Evolutionary conservation across 352 stramenopile species (phyloP).

Genomic region (Phytophthora pistaciae): DNA sequence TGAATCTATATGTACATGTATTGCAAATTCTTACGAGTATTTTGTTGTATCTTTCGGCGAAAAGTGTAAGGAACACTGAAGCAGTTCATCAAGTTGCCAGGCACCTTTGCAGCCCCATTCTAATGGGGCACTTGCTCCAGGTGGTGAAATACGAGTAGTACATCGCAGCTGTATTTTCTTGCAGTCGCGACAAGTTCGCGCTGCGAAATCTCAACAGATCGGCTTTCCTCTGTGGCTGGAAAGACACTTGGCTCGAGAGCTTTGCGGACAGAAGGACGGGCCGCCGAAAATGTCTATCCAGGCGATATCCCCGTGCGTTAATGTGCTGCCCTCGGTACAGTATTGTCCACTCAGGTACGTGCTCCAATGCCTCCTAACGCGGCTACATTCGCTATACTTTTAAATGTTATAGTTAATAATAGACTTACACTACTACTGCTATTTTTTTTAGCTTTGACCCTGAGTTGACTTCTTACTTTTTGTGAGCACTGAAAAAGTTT

Average conservation of each 20-base stretch:
- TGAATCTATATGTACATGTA: too few relatives aligned
- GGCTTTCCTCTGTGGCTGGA: constrained; percentile 7
- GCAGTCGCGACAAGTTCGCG: constrained; percentile 8
- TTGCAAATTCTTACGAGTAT: too few relatives aligned
- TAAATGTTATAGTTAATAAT: too few relatives aligned
- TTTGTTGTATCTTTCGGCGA: too few relatives aligned
- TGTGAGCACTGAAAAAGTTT: too few relatives aligned
- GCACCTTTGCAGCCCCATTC: not conserved
- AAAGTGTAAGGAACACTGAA: too few relatives aligned
- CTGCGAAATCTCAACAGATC: constrained; percentile 27
- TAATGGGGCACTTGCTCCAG: not conserved
- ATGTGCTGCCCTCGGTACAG: constrained; percentile 5
- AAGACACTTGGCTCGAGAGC: constrained; percentile 9
- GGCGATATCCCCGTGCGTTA: not conserved
- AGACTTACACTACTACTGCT: too few relatives aligned
- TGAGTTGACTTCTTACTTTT: too few relatives aligned
- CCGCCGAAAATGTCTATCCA: constrained; percentile 21
- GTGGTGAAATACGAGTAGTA: not conserved
- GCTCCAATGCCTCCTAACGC: not conserved
- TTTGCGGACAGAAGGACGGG: constrained; percentile 6
- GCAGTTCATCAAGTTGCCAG: too few relatives aligned
- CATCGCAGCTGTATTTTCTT: not conserved
- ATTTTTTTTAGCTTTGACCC: too few relatives aligned
- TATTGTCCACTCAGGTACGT: constrained; percentile 7
- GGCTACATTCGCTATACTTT: too few relatives aligned